phyloP scores from a whole-genome alignment of 2,329 filamentous ascomycete species.

The Didymella pinodella region DNA sequence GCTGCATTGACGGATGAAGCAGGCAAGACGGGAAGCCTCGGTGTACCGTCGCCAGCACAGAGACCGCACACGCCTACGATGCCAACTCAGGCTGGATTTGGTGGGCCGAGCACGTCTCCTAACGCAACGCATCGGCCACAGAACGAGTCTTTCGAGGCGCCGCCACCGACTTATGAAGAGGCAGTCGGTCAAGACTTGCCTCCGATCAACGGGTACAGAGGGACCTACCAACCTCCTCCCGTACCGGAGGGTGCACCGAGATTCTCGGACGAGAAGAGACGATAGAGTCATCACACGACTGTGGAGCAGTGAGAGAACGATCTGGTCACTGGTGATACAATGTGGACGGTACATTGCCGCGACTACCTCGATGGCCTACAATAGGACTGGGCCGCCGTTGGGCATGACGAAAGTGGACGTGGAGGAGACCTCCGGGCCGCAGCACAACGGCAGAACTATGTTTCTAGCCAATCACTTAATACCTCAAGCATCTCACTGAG shows the following conservation, averaged over 20 bases:
- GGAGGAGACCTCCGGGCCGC: slow-evolving; percentile 22
- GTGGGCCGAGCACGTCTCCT: slow-evolving; percentile 24
- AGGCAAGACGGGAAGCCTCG: slow-evolving; percentile 22
- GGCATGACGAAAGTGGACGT: slow-evolving; percentile 20
- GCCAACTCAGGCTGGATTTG: slow-evolving; percentile 31
- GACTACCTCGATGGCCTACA: neutral
- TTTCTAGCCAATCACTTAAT: slow-evolving; percentile 31
- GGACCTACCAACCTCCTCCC: slow-evolving; percentile 65
- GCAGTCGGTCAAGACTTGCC: slow-evolving; percentile 81
- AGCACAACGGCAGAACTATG: slow-evolving; percentile 16
- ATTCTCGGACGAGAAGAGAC: slow-evolving; percentile 49
- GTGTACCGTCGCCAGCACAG: slow-evolving; percentile 28
- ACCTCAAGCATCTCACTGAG: slow-evolving; percentile 27
- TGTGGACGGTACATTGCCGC: neutral
- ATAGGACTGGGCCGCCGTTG: slow-evolving; percentile 13
- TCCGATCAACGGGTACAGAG: slow-evolving; percentile 75
- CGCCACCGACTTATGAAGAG: slow-evolving; percentile 95
- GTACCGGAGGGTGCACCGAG: slow-evolving; percentile 48
- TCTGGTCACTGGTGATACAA: slow-evolving; percentile 4
- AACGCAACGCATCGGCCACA: slow-evolving; percentile 17
- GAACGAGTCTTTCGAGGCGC: slow-evolving; percentile 45
- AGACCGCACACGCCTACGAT: slow-evolving; percentile 37
- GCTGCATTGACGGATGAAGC: slow-evolving; percentile 59
- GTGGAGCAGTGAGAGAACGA: slow-evolving; percentile 7
- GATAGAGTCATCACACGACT: slow-evolving; percentile 30